phyloP scores from a whole-genome alignment of 768 basidiomycete genomes.

The Mrakia gelida region DNA sequence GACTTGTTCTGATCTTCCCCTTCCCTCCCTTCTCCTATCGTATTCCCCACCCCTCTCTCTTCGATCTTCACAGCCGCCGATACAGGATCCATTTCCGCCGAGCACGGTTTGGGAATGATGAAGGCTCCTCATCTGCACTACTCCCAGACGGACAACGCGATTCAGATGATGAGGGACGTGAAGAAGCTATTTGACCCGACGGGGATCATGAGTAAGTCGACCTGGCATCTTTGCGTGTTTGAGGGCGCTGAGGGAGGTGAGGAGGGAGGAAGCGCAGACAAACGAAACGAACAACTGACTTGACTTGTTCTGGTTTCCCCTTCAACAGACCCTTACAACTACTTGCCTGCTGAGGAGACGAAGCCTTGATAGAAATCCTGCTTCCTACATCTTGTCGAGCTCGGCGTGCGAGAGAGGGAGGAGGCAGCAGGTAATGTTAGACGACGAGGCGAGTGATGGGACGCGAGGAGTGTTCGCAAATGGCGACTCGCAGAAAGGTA shows the following conservation, averaged over 20 bases:
- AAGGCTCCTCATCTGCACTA: conserved; percentile 86
- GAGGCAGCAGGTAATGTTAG: no score
- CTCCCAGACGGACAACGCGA: conserved; percentile 72
- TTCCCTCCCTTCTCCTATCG: not conserved
- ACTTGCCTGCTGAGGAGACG: conserved; percentile 6
- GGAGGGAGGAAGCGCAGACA: not conserved
- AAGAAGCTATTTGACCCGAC: conserved; percentile 83
- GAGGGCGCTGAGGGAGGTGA: not conserved
- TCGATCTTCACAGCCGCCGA: conserved; percentile 50
- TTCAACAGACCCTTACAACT: conserved; percentile 16
- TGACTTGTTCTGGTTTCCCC: not conserved
- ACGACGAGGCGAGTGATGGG: no score
- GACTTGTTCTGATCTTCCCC: no score
- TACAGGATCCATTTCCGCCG: conserved; percentile 89
- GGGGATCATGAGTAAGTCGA: conserved; percentile 69
- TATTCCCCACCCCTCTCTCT: conserved; percentile 18
- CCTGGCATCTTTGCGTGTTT: no score
- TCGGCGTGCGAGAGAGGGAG: no score
- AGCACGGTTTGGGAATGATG: conserved; percentile 95
- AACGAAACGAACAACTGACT: not conserved
- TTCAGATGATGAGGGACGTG: conserved; percentile 84
- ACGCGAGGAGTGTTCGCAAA: no score
- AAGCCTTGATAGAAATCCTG: not conserved
- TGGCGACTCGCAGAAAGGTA: no score
- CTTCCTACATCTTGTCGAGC: not conserved